phyloP scores from a whole-genome alignment of 768 basidiomycete genomes.

The Xerocomellus dryophilus region DNA sequence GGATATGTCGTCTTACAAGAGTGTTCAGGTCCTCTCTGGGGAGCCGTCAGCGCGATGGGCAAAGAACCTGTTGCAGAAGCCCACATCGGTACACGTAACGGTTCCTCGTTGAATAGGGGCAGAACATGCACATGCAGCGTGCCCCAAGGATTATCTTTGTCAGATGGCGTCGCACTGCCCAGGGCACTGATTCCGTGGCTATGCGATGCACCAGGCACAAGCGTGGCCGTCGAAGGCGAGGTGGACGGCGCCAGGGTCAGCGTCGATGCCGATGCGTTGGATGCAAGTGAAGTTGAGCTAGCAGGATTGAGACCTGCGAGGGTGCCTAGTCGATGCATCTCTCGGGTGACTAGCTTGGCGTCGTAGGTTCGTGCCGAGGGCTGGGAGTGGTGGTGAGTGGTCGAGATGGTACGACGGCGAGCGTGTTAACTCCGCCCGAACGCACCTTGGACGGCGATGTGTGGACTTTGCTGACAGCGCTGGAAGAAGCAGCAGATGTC shows the following conservation, averaged over 20 bases:
- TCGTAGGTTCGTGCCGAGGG: conserved; percentile 74
- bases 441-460: conserved; percentile 37
- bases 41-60: conserved; percentile 7
- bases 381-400: conserved; percentile 27
- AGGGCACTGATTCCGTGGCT: conserved; percentile 22
- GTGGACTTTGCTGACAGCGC: conserved; percentile 25
- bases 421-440: conserved; percentile 21
- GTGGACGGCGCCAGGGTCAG: conserved; percentile 41
- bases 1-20: conserved; percentile 77
- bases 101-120: conserved; percentile 89
- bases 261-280: conserved; percentile 47
- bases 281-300: conserved; percentile 35
- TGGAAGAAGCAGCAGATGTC: conserved; percentile 29
- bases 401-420: conserved; percentile 2
- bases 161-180: conserved; percentile 31
- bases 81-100: conserved; percentile 79
- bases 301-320: conserved; percentile 52
- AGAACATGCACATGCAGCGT: conserved; percentile 82
- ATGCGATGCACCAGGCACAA: conserved; percentile 36
- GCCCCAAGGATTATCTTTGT: conserved; percentile 74
- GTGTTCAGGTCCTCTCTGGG: conserved; percentile 82
- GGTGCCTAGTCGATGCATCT: conserved; percentile 80
- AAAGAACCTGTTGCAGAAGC: conserved; percentile 22
- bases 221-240: conserved; percentile 35
- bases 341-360: conserved; percentile 73